Evolutionary conservation across 805 yeast species (phyloP), one percentile per base, ranked within the genome.

Genomic region (Suhomyces xylopsoci): DNA sequence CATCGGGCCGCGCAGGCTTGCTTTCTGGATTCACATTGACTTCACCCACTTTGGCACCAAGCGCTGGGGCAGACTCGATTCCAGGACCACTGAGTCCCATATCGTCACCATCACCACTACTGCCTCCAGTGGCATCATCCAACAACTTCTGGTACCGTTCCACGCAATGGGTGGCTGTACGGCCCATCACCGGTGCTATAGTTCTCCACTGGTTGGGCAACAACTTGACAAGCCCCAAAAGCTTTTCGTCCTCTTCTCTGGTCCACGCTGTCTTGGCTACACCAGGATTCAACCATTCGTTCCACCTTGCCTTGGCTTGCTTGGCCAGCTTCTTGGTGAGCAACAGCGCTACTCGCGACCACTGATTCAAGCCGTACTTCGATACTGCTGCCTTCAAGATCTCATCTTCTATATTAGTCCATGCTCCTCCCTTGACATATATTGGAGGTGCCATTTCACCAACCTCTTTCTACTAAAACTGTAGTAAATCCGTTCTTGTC

Each of bases 181-280:
- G 74, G 0, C 92, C 91, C 66, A 92, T 73, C 8, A 85, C 67
- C 6, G 88, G 82, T 1, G 96, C 87, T n/a, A 94, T 88, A 1
- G 94, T 83, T 45, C 96, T 80, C 99, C 99, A 93, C 69, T 92
- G 97, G 56, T 92, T 90, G 1, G 98, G 97, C 58, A 92, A 71
- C 32, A 84, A 67, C 58, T 82, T 80, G 0, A 88, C 91, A 54
- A 90, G 62, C 32, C 80, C 77, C 52, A 91, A 66, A 46, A 93
- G 73, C 62, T 81, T 80, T 45, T 81, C 84, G 66, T 93, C 99
- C 54, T 92, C 96, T 25, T 82, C 85, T 26, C 77, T 73, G 0
- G 87, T 70, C 94, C 97, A 94, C 25, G 79, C 85, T 0, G 69
- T 54, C 56, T 82, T 83, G 62, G 80, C 74, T 47, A 93, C 78